These are phyloP conservation scores for Aurantiochytrium sp. DNA, from an alignment of 108 stramenopile species.

Conservation along the genomic window DNA sequence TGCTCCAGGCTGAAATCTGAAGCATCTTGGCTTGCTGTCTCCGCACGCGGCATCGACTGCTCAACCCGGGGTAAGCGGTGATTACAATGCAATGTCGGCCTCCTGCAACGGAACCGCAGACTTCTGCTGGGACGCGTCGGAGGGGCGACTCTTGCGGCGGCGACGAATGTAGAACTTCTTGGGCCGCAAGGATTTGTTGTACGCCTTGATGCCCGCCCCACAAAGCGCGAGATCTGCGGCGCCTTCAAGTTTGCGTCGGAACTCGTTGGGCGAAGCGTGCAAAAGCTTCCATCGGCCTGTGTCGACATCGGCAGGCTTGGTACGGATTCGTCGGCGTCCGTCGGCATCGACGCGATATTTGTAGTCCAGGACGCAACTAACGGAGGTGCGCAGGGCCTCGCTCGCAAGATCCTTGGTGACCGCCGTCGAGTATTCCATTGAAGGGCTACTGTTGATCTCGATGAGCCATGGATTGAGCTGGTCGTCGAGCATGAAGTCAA, in stretches of 20 bases:
- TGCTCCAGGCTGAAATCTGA: no score
- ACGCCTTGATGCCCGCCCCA: not conserved
- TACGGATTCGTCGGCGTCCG: not conserved
- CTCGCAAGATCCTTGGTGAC: slow-evolving; percentile 51
- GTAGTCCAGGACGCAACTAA: not conserved
- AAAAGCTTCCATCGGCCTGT: not conserved
- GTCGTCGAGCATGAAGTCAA: slow-evolving; percentile 66
- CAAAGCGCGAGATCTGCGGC: not conserved
- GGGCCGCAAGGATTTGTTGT: not conserved
- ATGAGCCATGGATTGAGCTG: slow-evolving; percentile 56
- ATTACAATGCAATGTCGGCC: no score
- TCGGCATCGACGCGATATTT: not conserved
- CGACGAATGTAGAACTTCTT: not conserved
- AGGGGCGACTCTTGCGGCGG: not conserved
- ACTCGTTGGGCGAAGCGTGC: slow-evolving; percentile 20
- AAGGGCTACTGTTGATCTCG: slow-evolving; percentile 65
- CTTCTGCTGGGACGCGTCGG: no score
- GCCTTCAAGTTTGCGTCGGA: not conserved
- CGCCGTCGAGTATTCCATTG: slow-evolving; percentile 61
- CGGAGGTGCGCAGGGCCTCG: not conserved
- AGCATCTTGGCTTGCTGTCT: no score
- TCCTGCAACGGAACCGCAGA: no score
- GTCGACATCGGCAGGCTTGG: not conserved
- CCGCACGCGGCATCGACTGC: no score
- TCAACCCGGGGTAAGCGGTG: no score